Evolutionary conservation across 371 early-diverging fungal genomes (phyloP).

Genomic region (Lichtheimia ornata): DNA sequence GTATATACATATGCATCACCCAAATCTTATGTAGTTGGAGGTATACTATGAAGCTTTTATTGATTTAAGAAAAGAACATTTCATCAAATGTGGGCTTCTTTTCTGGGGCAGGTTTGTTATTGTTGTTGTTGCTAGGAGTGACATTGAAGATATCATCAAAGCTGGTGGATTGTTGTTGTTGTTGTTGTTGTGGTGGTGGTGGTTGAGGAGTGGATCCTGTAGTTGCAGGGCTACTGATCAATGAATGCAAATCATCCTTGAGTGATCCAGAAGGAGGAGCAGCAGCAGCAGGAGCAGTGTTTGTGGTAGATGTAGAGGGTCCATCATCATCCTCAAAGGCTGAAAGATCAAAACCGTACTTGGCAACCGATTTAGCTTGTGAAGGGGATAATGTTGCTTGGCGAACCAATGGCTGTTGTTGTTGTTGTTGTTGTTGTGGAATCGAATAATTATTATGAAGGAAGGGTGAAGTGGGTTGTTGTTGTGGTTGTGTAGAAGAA

Average conservation of each 20-base stretch:
- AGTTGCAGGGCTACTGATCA: conserved; percentile 28
- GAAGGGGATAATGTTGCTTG: conserved; percentile 16
- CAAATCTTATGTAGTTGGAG: too few species aligned
- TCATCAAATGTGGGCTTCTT: conserved; percentile 22
- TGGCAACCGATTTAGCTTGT: conserved; percentile 28
- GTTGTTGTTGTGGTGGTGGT: conserved; percentile 7
- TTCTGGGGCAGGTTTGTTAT: conserved; percentile 9
- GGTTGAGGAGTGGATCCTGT: not conserved
- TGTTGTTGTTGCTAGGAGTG: conserved; percentile 1
- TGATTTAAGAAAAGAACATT: conserved; percentile 22
- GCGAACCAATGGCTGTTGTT: not conserved
- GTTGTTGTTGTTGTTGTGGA: not conserved
- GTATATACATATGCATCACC: not conserved
- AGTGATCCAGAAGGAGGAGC: conserved; percentile 2
- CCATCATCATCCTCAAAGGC: conserved; percentile 35
- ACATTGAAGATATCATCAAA: conserved; percentile 22
- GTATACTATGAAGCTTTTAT: not conserved
- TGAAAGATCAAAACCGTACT: conserved; percentile 49
- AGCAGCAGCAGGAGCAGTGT: conserved; percentile 10
- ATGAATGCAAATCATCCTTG: conserved; percentile 39
- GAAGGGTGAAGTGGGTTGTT: not conserved
- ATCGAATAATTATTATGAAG: not conserved
- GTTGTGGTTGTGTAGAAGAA: not conserved
- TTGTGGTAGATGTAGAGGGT: conserved; percentile 4
- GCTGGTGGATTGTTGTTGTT: not conserved